Conservation (phyloP, 179 eudicot species). For the Beta macrorhiza region DNA sequence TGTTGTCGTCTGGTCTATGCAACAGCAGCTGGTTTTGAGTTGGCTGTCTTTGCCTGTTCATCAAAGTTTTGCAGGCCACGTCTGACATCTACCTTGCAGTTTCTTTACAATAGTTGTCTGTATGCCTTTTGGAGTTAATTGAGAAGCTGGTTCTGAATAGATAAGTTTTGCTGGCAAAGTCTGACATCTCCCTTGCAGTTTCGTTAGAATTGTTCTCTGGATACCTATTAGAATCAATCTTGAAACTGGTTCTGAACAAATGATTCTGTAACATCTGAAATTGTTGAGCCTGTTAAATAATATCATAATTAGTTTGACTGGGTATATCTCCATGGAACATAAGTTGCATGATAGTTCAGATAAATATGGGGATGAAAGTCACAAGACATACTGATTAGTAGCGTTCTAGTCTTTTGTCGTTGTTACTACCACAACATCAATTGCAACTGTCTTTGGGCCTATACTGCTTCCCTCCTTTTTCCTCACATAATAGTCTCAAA, state of each 20-base stretch:
- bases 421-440: neutral
- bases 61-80: neutral
- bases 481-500: neutral
- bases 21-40: slow-evolving; percentile 5
- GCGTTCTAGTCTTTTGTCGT: neutral
- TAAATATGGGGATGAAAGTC: neutral
- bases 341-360: neutral
- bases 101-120: neutral
- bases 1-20: neutral
- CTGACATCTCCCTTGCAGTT: too few species aligned
- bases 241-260: neutral
- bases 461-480: neutral
- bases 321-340: neutral
- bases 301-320: neutral
- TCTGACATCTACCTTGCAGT: neutral
- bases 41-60: neutral
- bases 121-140: neutral
- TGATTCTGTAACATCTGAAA: neutral
- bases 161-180: neutral
- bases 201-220: too few species aligned
- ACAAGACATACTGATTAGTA: neutral
- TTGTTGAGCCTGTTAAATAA: neutral
- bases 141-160: neutral
- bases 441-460: neutral
- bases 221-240: neutral